Conservation (phyloP, 768 basidiomycete species). For the Psilocybe sp. region DNA sequence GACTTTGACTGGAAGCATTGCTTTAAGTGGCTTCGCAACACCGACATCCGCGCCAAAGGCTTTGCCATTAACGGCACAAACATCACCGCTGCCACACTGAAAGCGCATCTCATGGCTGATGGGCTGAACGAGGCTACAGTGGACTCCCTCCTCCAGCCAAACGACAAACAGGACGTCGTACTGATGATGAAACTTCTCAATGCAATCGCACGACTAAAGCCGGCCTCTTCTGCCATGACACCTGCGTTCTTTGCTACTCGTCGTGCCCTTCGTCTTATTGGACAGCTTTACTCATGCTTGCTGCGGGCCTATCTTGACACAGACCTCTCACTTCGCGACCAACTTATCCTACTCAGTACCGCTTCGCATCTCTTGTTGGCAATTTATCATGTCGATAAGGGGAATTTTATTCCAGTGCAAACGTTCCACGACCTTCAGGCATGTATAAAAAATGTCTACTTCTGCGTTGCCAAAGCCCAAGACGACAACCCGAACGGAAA, state of each 20-base stretch:
- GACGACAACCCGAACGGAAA: conserved; percentile 17
- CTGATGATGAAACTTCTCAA: conserved; percentile 15
- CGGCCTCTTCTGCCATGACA: background rate
- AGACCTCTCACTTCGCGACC: conserved; percentile 20
- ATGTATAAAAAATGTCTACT: conserved; percentile 32
- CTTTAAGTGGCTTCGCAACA: conserved; percentile 24
- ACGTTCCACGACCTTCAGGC: conserved; percentile 25
- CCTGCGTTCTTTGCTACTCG: conserved; percentile 8
- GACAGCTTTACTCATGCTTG: conserved; percentile 16
- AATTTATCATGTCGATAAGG: conserved; percentile 7
- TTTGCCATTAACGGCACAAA: conserved; percentile 15
- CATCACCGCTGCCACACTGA: conserved; percentile 15
- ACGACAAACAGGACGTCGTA: conserved; percentile 27
- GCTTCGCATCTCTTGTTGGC: conserved; percentile 24
- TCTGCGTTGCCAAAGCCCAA: conserved; percentile 30
- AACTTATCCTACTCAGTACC: conserved; percentile 22
- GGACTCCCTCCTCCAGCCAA: conserved; percentile 18
- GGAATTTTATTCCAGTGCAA: conserved; percentile 23
- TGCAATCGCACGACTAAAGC: conserved; percentile 9
- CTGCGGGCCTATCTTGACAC: conserved; percentile 22
- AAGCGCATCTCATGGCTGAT: conserved; percentile 13
- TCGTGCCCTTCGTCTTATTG: conserved; percentile 15
- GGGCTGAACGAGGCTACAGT: conserved; percentile 8
- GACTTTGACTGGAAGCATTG: conserved; percentile 30
- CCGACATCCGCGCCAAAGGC: conserved; percentile 19